Evolutionary conservation across 1,284 basidiomycete species (phyloP).

Genomic region (Paramarasmius palmivorus): DNA sequence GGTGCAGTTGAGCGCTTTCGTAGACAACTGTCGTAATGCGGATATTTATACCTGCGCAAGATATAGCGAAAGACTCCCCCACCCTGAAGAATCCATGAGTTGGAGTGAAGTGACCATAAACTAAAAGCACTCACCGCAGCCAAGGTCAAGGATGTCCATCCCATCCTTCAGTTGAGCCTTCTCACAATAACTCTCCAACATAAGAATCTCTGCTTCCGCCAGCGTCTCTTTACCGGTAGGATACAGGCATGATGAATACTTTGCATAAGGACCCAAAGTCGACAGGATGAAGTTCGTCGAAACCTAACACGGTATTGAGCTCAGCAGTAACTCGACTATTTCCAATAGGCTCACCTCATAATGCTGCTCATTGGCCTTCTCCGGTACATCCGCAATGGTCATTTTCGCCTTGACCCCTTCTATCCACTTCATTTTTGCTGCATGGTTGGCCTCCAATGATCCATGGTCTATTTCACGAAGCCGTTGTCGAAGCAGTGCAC

Average conservation of each 20-base stretch:
- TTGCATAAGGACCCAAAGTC: slow-evolving; percentile 17
- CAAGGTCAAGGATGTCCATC: slow-evolving; percentile 69
- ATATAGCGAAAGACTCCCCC: slow-evolving; percentile 74
- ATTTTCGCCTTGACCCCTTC: slow-evolving; percentile 49
- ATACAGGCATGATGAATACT: slow-evolving; percentile 69
- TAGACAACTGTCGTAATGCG: not conserved
- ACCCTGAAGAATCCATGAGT: slow-evolving; percentile 39
- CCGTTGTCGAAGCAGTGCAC: slow-evolving; percentile 59
- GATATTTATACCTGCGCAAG: slow-evolving; percentile 54
- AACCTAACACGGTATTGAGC: slow-evolving; percentile 40
- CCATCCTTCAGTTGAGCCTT: slow-evolving; percentile 70
- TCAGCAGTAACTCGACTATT: not conserved
- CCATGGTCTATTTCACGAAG: slow-evolving; percentile 64
- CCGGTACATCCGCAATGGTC: slow-evolving; percentile 66
- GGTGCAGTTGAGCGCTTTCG: not conserved
- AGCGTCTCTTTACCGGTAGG: slow-evolving; percentile 66
- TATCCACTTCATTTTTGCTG: slow-evolving; percentile 67
- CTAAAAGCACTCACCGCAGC: slow-evolving; percentile 54
- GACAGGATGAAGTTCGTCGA: slow-evolving; percentile 64
- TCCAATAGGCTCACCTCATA: slow-evolving; percentile 57
- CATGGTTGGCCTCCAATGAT: slow-evolving; percentile 64
- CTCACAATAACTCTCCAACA: slow-evolving; percentile 71
- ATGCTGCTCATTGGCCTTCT: slow-evolving; percentile 80
- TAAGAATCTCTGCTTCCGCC: slow-evolving; percentile 68
- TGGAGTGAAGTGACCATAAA: not conserved